Base-by-base conservation (phyloP, 2,329 filamentous ascomycete genomes). In the Cercospora sojina region DNA sequence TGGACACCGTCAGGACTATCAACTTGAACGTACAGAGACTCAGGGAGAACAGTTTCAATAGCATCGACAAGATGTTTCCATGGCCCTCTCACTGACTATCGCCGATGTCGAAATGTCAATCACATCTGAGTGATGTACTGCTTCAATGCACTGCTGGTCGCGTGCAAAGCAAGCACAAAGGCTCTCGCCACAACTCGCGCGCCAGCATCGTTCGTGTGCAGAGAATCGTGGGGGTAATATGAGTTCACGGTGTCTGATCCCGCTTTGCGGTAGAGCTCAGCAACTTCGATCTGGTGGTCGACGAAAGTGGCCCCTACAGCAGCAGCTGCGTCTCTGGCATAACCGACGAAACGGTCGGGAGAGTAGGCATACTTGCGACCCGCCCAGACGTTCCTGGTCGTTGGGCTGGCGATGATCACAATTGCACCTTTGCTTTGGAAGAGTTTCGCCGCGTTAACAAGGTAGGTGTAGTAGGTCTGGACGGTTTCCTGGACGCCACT, bases 311-410 rank as follows among this genome's bases (percentile, higher is more conserved):
- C 78, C 47, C 74, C 75, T 8, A 82, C 80, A 2, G 84, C 84
- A 8, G 83, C 81, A 0, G 82, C 85, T 1, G 83, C 83, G 16
- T 80, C 76, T 72, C 81, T 77, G 20, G 83, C 81, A 71, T 88
- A 89, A 20, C 79, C 83, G 6, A 86, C 85, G 69, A 90, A 90
- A 9, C 87, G 80, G 27, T 80, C 79, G 0, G 83, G 78, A 0
- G 71, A 71, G 70, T 84, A 85, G 8, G 72, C 67, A 69, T 83
- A 90, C 0, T 71, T 78, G 1, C 87, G 87, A 0, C 78, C 80
- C 71, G 88, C 86, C 83, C 86, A 89, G 2, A 84, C 82, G 74
- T 90, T 89, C 71, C 89, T 86, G 0, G 88, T 86, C 0, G 87
- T 90, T 59, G 84, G 83, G 3, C 82, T 82, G 58, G 83, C 83